Base-by-base conservation (phyloP, 495 filamentous ascomycete genomes). In the Neurospora africana region DNA sequence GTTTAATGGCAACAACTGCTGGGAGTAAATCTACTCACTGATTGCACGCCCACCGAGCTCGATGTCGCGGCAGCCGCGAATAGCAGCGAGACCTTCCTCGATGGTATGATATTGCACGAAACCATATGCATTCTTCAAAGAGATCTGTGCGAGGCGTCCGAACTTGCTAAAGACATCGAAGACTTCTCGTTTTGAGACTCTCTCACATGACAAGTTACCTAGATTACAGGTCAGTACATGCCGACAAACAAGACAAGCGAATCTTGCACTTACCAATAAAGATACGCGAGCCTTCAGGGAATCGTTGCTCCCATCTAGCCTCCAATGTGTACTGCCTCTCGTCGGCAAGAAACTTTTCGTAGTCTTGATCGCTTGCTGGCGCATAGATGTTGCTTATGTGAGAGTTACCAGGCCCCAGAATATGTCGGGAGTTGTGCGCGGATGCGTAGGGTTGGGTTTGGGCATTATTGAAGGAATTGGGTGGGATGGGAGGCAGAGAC, bases 61-160 rank as follows among this genome's bases (percentile, higher is more conserved):
- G 30, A 87, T 87, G 5, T 92, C 93, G 81, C 98, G 92, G 73
- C 97, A 90, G 5, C 82, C 82, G 33, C 91, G 85, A 72, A 98
- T 85, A 17, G 94, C 93, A 36, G 84, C 83, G 72, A 87, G 84
- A 74, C 93, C 95, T 75, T 93, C 90, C 15, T 82, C 83, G 5
- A 88, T 82, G 41, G 93, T 92, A 70, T 97, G 85, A 73, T 95
- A 99, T 78, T 99, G 95, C 47, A 98, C 93, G 77, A 99, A 99
- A 5, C 95, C 95, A 82, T 97, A 99, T 3, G 94, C 94, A 79
- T 94, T 93, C 78, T 98, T 98, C 77, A 99, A 92, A 3, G 94
- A 97, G 44, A 99, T 93, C 79, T 99, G 95, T 3, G 95, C 95
- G 41, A 99, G 83, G 71, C 90, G 91, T 40, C 95, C 95, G 80